A percentile compares a stretch with the other conserved stretches of the same genome.
These are phyloP conservation scores for Neonectria faginata DNA, from an alignment of 2,329 filamentous ascomycete genomes.

Conservation along the genomic window DNA sequence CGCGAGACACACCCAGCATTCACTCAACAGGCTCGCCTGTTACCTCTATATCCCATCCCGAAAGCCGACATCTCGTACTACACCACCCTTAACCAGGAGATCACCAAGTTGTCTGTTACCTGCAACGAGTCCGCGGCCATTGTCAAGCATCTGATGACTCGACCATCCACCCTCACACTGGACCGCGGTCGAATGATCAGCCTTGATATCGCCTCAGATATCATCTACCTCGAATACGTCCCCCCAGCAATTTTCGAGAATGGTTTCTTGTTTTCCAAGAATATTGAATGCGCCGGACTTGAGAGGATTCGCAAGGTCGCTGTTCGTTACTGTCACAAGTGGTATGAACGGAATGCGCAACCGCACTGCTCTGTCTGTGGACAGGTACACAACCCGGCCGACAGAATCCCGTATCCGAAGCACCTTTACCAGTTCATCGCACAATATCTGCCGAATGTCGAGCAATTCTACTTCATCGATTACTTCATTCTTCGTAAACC, in stretches of 20 bases:
- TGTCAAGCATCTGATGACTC: conserved; percentile 35
- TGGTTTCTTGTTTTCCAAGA: conserved; percentile 43
- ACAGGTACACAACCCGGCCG: conserved; percentile 43
- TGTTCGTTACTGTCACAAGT: conserved; percentile 56
- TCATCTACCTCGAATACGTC: conserved; percentile 53
- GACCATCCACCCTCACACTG: conserved; percentile 42
- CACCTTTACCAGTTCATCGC: conserved; percentile 60
- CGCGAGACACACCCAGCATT: conserved; percentile 37
- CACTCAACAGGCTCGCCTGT: conserved; percentile 36
- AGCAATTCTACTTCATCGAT: conserved; percentile 60
- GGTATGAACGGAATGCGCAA: conserved; percentile 49
- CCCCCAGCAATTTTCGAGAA: conserved; percentile 45
- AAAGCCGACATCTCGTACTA: conserved; percentile 52
- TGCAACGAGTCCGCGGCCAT: conserved; percentile 46
- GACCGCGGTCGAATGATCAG: conserved; percentile 46
- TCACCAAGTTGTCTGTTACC: conserved; percentile 43
- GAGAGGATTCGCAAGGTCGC: conserved; percentile 54
- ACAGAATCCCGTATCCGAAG: conserved; percentile 49
- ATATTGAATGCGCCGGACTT: conserved; percentile 46
- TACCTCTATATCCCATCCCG: conserved; percentile 44
- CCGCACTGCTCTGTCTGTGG: conserved; percentile 51
- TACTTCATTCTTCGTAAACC: conserved; percentile 53
- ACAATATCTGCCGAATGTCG: conserved; percentile 55
- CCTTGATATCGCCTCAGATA: conserved; percentile 46
- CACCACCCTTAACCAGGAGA: conserved; percentile 44